Conservation (phyloP, 2,329 filamentous ascomycete genomes). For the Rugonectria rugulosa region DNA sequence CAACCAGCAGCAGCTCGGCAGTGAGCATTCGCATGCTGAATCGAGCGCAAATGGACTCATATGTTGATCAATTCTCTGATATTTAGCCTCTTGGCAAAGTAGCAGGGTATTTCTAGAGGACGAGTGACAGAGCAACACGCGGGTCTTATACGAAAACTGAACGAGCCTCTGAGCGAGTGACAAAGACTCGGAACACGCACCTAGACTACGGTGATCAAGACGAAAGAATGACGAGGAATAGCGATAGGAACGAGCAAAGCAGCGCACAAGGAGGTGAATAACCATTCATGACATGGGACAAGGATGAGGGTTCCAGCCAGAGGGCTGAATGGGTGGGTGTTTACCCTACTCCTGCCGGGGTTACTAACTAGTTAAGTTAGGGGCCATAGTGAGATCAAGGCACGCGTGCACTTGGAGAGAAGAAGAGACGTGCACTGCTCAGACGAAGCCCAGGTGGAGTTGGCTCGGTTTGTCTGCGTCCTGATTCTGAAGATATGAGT, state of each 20-base stretch:
- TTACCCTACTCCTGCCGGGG: neutral
- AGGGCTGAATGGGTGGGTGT: neutral
- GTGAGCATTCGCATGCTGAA: slow-evolving; percentile 31
- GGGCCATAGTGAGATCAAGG: slow-evolving; percentile 1
- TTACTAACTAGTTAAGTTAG: slow-evolving; percentile 4
- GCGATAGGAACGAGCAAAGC: slow-evolving; percentile 2
- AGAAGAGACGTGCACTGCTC: no score
- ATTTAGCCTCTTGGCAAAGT: neutral
- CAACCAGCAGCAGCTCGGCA: slow-evolving; percentile 27
- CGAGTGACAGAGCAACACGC: neutral
- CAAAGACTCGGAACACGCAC: no score
- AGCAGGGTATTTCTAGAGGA: neutral
- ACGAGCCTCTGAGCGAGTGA: neutral
- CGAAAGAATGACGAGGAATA: slow-evolving; percentile 6
- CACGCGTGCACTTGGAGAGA: no score
- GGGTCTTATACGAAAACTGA: neutral
- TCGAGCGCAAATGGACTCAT: slow-evolving; percentile 3
- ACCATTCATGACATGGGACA: neutral
- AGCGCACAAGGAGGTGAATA: slow-evolving; percentile 4
- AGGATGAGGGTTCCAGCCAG: slow-evolving; percentile 3
- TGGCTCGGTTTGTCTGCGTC: no score
- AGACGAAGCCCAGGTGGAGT: slow-evolving; percentile 4
- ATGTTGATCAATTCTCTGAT: neutral
- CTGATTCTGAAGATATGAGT: no score
- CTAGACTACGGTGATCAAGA: no score